Base-by-base conservation (phyloP, 177 flowering plant genomes). In the Tripterygium wilfordii region DNA sequence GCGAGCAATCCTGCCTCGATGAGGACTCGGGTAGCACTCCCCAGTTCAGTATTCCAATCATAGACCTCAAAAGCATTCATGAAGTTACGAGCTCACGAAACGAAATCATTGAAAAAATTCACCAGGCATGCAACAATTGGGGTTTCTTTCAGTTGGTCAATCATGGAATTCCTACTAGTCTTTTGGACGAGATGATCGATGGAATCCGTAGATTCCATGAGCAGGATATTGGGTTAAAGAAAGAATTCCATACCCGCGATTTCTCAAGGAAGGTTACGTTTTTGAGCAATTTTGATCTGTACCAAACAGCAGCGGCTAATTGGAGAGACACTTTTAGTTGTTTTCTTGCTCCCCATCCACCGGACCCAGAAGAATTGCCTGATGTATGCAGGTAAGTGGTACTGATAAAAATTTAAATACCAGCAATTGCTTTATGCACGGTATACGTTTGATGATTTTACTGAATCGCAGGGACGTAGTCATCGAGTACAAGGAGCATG, bases 281-380 rank as follows among this genome's bases (percentile, higher is more conserved):
- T 42, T 23, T 32, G 8, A 26, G 46, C 35, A 79, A 69, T 37
- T 56, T 45, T 23, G 68, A 69, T 61, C 45, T 68, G 12, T 62
- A 48, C 19, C 2, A 8, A 10, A n/a, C 51, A 3, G 6, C 20
- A 3, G 20, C 60, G 10, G 67, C 76, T 2, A 53, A 61, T 36
- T 78, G 84, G 79, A 68, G 72, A 47, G 79, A 77, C 23, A 63
- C 71, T 5, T 14, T 77, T 9, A 4, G 8, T 5, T 61, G 25
- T 24, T 10, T 15, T 0, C 25, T 58, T 19, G 46, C 41, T 22
- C 45, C 44, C 9, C 13, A 29, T 9, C 33, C 31, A 4, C 35
- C 26, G 0, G 37, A 49, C 19, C 60, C 60, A 3, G 35, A 61
- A 23, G 62, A 53, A 20, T 6, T 71, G 42, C 76, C 79, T 35